phyloP scores from a whole-genome alignment of 192 early-diverging fungal species.

The Umbelopsis isabellina region DNA sequence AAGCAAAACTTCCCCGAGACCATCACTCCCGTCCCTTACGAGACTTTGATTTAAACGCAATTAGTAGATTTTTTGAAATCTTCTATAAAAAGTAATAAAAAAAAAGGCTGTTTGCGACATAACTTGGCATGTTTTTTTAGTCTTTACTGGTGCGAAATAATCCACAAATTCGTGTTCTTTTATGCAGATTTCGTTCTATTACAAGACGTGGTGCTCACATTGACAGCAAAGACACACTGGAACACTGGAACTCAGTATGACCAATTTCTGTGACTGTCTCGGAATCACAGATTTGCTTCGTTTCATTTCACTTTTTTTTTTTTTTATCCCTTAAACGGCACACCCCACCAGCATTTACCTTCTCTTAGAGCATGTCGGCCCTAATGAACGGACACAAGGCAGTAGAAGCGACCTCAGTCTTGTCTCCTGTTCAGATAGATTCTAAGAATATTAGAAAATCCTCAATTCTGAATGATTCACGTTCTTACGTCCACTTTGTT shows the following conservation, averaged over 20 bases:
- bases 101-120: background rate
- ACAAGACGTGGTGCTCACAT: background rate
- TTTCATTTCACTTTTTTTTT: conserved; percentile 19
- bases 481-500: conserved; percentile 55
- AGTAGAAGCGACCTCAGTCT: conserved; percentile 2
- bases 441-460: background rate
- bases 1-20: conserved; percentile 89
- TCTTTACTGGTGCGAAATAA: too few relatives aligned
- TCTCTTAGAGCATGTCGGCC: conserved; percentile 1
- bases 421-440: conserved; percentile 5
- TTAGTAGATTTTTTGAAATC: conserved; percentile 18
- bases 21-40: conserved; percentile 94
- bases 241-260: too few relatives aligned
- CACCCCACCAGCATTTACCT: background rate
- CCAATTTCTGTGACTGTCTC: conserved; percentile 6
- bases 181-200: background rate
- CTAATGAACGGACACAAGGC: conserved; percentile 11
- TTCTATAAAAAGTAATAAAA: conserved; percentile 32
- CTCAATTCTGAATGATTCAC: conserved; percentile 17
- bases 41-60: conserved; percentile 62
- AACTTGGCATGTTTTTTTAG: too few relatives aligned
- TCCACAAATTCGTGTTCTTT: too few relatives aligned
- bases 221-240: too few relatives aligned
- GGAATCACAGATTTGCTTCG: background rate
- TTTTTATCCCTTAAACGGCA: background rate